Evolutionary conservation across 306 rosid genomes (phyloP).

Genomic region (Neltuma alba): DNA sequence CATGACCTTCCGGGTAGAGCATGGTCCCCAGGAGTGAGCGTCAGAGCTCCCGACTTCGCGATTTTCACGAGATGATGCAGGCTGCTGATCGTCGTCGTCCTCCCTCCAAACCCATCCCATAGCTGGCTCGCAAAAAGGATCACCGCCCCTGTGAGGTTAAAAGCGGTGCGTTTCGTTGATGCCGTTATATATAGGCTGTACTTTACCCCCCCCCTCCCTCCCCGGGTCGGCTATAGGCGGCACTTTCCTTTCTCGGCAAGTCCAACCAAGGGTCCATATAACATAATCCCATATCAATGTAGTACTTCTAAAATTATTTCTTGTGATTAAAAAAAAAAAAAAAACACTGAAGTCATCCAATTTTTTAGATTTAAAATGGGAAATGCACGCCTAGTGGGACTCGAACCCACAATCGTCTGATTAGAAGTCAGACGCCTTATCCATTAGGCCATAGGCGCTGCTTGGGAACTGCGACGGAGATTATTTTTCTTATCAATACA

Average conservation of each 20-base stretch:
- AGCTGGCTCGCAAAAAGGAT: not conserved
- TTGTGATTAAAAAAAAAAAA: no score
- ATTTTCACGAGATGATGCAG: slow-evolving; percentile 22
- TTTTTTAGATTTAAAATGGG: no score
- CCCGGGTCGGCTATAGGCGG: no score
- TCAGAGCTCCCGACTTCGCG: not conserved
- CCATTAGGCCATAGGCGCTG: slow-evolving; percentile 32
- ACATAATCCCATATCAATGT: no score
- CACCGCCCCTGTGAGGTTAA: not conserved
- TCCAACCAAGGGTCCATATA: no score
- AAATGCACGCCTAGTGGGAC: slow-evolving; percentile 29
- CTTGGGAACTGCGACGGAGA: no score
- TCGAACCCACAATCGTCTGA: slow-evolving; percentile 38
- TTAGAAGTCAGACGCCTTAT: slow-evolving; percentile 30
- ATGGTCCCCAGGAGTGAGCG: slow-evolving; percentile 36
- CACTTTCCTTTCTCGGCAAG: not conserved
- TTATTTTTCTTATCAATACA: no score
- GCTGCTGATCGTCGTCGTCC: slow-evolving; percentile 38
- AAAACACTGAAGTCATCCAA: no score
- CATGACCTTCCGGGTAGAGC: slow-evolving; percentile 62
- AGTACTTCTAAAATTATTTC: no score
- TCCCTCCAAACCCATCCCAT: slow-evolving; percentile 84
- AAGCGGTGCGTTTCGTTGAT: not conserved
- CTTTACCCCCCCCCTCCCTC: no score
- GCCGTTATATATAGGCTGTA: no score